Evolutionary conservation across 139 green algal species (phyloP), one percentile per base, ranked within the genome.

Genomic region (Prasinococcaceae sp.): DNA sequence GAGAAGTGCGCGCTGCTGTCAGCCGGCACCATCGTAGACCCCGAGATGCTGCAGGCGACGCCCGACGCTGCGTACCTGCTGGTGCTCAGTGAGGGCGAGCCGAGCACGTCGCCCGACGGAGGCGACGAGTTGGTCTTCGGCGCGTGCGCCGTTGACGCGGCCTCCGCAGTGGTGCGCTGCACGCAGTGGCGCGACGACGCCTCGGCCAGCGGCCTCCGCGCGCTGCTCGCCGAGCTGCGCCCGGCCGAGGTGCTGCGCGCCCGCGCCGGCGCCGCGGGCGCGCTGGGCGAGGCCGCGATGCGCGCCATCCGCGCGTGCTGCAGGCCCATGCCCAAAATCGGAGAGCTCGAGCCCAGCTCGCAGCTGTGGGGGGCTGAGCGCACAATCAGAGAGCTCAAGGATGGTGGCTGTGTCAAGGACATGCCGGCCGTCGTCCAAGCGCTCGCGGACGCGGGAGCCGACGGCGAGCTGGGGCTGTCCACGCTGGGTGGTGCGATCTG

Each of bases 21-120:
- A 0, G 57, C 63, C 5, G 90, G 81, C 40, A 96, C 87, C 2
- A 63, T 98, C 29, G 79, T 82, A 1, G 90, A 96, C 47, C 50
- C 69, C 1, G 83, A 90, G 26, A 97, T 96, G 59, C 36, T 61
- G 19, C 29, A 47, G 26, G 25, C 55, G n/a, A 58, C 14, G 20
- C 63, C 63, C 20, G 63, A 72, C 25, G 32, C 63, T 3, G 16
- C 63, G 8, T 61, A 63, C 45, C 59, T 93, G 52, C 43, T 57
- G 2, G 47, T 55, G 0, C 54, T 77, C 29, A 68, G 79, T 0
- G 55, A 65, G 54, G 44, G 14, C 12, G 30, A 37, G 30, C 29
- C 41, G 42, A n/a, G 28, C 12, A 58, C 25, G 20, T n/a, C 9
- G 42, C n/a, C 25, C 39, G 49, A 57, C 6, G 28, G 9, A 25